Conservation (phyloP, 805 yeast genomes). For the Saccharomycopsis vini region DNA sequence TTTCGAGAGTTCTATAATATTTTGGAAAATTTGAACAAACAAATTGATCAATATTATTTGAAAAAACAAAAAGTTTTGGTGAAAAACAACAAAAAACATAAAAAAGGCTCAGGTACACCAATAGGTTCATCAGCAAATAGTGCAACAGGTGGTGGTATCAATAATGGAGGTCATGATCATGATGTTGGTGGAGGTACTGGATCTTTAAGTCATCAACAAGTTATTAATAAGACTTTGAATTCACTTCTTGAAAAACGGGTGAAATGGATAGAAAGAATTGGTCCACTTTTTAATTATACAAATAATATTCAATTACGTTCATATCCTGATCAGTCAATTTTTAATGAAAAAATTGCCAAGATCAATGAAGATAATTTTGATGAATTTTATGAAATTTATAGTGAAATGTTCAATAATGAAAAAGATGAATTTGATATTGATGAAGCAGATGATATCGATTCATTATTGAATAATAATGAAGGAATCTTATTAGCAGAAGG, state of each 20-base stretch:
- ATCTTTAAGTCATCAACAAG: conserved; percentile 42
- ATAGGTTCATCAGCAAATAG: conserved; percentile 21
- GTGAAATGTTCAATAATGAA: conserved; percentile 22
- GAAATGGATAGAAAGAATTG: conserved; percentile 86
- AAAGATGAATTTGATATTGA: conserved; percentile 23
- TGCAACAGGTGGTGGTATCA: conserved; percentile 19
- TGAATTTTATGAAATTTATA: conserved; percentile 17
- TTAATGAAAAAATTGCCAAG: conserved; percentile 27
- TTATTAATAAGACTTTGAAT: conserved; percentile 68
- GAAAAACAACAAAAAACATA: conserved; percentile 48
- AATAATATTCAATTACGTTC: conserved; percentile 54
- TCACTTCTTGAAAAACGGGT: conserved; percentile 76
- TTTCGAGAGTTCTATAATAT: conserved; percentile 91
- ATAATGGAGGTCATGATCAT: too few relatives aligned
- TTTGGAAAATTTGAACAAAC: conserved; percentile 89
- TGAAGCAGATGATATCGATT: conserved; percentile 27
- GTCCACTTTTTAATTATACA: conserved; percentile 65
- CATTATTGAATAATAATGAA: conserved; percentile 6
- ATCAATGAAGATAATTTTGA: conserved; percentile 18
- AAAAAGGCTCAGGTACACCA: conserved; percentile 24
- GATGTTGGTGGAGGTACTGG: conserved; percentile 25
- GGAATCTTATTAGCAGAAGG: conserved; percentile 20
- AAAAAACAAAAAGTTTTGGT: conserved; percentile 72
- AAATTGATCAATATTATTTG: conserved; percentile 87
- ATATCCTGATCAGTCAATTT: conserved; percentile 57